Evolutionary conservation across 352 stramenopile genomes (phyloP), one percentile per base, ranked within the genome.

Genomic region (Thalassiosira hispida): DNA sequence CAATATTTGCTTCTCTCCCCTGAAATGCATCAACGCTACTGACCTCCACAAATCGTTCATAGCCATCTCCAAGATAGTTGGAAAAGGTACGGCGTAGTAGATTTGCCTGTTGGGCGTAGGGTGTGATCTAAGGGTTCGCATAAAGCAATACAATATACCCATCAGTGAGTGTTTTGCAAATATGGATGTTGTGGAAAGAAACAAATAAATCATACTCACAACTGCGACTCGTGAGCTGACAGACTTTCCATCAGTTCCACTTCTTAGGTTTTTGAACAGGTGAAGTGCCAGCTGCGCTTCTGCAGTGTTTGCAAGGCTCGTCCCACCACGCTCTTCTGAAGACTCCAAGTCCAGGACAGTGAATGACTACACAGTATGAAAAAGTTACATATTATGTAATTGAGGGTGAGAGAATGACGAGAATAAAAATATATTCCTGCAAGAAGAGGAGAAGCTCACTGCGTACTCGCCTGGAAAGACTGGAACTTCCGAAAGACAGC

Each of bases 21-120:
- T 49, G 96, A 79, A 98, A 99, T 57, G 96, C 97, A 90, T 99
- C 97, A 53, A 99, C 97, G 5, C 96, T 98, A 46, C 91, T 91
- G 1, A 93, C 75, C 65, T 95, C 90, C 1, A 92, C 84, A 55
- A 84, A 84, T 52, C 75, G 67, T 55, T 84, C 55, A 49, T 87
- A 77, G 2, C 71, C 63, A 40, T 49, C n/a, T 25, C 84, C 84
- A 12, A 92, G 35, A 16, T 44, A 40, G 57, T 84, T 78, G 11
- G 49, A 49, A 83, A 93, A 91, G 14, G 61, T 76, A 42, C 77
- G 65, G n/a, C 74, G 71, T 22, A 94, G 49, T 56, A 90, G 66
- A 57, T 56, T 60, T 27, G 73, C 95, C 90, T 99, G 98, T 70
- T 98, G 96, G 53, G 96, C 95, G 89, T 99, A 99, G 3, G 97